phyloP scores from a whole-genome alignment of 257 asterid genomes.

The Solanum raphanifolium region DNA sequence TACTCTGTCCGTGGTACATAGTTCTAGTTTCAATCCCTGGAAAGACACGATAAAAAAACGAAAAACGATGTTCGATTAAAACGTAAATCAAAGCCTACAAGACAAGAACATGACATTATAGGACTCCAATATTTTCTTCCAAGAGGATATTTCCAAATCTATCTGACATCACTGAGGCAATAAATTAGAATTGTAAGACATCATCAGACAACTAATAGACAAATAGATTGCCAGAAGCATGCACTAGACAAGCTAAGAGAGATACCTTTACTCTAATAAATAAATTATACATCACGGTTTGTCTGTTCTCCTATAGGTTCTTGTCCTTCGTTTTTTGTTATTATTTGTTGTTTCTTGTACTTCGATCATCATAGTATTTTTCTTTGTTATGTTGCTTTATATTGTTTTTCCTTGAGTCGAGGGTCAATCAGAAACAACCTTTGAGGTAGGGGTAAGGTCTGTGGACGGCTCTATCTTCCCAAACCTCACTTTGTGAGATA shows the following conservation, averaged over 20 bases:
- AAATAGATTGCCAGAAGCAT: neutral
- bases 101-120: neutral
- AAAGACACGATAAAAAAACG: neutral
- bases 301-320: neutral
- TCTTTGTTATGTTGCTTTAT: neutral
- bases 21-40: constrained; percentile 55
- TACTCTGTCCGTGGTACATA: constrained; percentile 45
- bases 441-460: too few relatives aligned
- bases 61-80: neutral
- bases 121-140: neutral
- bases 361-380: neutral
- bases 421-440: neutral
- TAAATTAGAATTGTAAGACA: neutral
- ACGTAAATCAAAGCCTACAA: neutral
- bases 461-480: too few relatives aligned
- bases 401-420: neutral
- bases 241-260: neutral
- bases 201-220: neutral
- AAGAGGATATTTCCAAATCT: neutral
- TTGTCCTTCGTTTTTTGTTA: neutral
- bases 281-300: neutral
- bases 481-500: too few relatives aligned
- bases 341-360: neutral
- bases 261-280: neutral
- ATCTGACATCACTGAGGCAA: neutral